These are phyloP conservation scores for Leptomonas seymouri DNA, from an alignment of 208 protist species.

Conservation along the genomic window DNA sequence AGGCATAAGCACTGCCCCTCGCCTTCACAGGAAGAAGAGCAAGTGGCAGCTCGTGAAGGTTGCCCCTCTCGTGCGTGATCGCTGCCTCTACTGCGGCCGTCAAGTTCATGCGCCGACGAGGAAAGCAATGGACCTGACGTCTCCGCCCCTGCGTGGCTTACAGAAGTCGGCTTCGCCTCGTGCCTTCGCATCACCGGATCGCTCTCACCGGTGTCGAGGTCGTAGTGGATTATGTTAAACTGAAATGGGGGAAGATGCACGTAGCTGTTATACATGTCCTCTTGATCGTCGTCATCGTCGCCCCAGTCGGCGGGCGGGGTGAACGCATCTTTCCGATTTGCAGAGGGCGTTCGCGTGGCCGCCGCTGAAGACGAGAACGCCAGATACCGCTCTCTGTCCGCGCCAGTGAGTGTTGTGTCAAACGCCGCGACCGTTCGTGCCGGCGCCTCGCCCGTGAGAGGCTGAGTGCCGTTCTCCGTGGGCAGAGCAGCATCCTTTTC, in stretches of 20 bases:
- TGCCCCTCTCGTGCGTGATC: no score
- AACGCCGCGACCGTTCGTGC: no score
- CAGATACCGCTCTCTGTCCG: not conserved
- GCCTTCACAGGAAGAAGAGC: no score
- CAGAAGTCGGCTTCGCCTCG: not conserved
- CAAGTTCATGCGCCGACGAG: no score
- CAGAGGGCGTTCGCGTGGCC: no score
- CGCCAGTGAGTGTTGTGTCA: no score
- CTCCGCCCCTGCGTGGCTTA: no score
- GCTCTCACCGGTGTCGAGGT: constrained; percentile 6
- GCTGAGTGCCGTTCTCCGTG: not conserved
- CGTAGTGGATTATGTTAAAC: constrained; percentile 26
- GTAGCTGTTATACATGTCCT: constrained; percentile 7
- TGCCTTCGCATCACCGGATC: not conserved
- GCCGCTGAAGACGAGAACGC: no score
- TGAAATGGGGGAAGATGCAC: constrained; percentile 18
- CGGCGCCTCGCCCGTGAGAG: not conserved
- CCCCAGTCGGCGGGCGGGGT: not conserved
- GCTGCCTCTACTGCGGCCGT: no score
- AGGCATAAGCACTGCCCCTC: no score
- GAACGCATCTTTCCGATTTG: not conserved
- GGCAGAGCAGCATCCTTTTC: not conserved
- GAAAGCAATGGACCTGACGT: no score
- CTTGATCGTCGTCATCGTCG: constrained; percentile 6
- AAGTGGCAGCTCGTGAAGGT: no score